Evolutionary conservation across 2,329 filamentous ascomycete species (phyloP).

Genomic region (Aplosporella prunicola): DNA sequence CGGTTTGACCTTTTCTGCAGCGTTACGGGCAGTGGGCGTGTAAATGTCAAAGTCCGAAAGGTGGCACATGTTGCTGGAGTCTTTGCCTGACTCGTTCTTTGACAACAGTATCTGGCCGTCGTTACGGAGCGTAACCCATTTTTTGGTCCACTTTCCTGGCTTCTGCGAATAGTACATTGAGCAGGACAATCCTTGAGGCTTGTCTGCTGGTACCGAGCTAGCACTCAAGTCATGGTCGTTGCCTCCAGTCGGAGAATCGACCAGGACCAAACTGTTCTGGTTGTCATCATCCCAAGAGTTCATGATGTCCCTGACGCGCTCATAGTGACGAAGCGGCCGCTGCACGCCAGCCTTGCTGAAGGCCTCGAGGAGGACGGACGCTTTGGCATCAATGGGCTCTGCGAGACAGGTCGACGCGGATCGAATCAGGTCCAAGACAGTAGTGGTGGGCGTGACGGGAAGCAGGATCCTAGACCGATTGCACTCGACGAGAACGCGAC

Average conservation of each 20-base stretch:
- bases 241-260: conserved; percentile 46
- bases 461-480: conserved; percentile 59
- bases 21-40: conserved; percentile 57
- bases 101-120: conserved; percentile 64
- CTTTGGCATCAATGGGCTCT: conserved; percentile 53
- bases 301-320: conserved; percentile 76
- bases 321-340: conserved; percentile 73
- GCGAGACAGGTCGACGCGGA: conserved; percentile 55
- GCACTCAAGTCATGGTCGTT: conserved; percentile 53
- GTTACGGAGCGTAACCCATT: conserved; percentile 61
- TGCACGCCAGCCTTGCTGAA: conserved; percentile 70
- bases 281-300: conserved; percentile 84
- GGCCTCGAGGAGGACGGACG: conserved; percentile 66
- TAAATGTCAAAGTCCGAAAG: conserved; percentile 92
- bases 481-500: conserved; percentile 65
- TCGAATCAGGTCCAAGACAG: conserved; percentile 60
- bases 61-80: conserved; percentile 65
- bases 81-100: conserved; percentile 62
- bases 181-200: conserved; percentile 58
- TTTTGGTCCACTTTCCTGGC: conserved; percentile 81
- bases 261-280: conserved; percentile 64
- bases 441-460: conserved; percentile 66
- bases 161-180: conserved; percentile 73
- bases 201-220: conserved; percentile 51
- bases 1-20: conserved; percentile 63